phyloP scores from a whole-genome alignment of 2,329 filamentous ascomycete species.

The Cadophora malorum region DNA sequence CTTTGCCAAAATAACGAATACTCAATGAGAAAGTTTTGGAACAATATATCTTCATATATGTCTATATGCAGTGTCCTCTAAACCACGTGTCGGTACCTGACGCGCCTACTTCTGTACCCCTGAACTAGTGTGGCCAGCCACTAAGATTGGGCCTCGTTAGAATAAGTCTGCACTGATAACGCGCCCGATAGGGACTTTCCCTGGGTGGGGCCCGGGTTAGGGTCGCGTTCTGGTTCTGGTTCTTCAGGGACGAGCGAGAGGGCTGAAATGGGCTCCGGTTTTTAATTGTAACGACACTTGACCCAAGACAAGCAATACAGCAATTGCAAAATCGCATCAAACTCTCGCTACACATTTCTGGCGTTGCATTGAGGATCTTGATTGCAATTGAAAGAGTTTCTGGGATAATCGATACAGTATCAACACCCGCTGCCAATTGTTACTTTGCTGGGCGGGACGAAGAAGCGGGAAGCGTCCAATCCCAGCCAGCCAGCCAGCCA shows the following conservation, averaged over 20 bases:
- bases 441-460: not conserved
- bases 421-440: not conserved
- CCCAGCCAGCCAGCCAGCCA: not conserved
- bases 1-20: not conserved
- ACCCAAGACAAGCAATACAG: not conserved
- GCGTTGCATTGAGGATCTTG: not conserved
- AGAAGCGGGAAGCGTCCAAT: not conserved
- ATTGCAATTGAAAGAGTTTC: not conserved
- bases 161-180: not conserved
- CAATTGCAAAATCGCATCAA: not conserved
- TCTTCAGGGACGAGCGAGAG: not conserved
- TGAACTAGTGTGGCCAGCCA: not conserved
- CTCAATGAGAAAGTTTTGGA: not conserved
- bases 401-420: not conserved
- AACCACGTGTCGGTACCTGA: slow-evolving; percentile 5
- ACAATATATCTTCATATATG: not conserved
- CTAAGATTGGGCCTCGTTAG: not conserved
- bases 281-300: slow-evolving; percentile 9
- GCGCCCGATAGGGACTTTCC: not conserved
- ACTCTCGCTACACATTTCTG: slow-evolving; percentile 13
- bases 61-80: not conserved
- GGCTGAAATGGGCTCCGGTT: not conserved
- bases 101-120: not conserved
- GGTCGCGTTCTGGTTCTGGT: no score
- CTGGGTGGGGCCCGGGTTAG: not conserved